A percentile compares a stretch with the other conserved stretches of the same genome.
Conservation (phyloP, 2,329 filamentous ascomycete genomes). For the Onygena corvina region DNA sequence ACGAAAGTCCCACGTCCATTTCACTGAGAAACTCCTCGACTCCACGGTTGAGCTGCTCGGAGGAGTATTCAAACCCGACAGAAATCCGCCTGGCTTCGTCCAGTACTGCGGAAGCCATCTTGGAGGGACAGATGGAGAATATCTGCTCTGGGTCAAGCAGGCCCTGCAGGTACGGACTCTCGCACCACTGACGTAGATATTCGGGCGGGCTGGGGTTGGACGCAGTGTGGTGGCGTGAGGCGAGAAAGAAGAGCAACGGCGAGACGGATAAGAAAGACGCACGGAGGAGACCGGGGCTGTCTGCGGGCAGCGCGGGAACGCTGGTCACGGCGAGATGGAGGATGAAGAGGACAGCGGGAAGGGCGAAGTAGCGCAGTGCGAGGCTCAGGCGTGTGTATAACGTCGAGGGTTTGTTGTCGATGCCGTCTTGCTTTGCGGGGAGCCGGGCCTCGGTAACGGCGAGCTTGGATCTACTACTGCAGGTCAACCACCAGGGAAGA, state of each 20-base stretch:
- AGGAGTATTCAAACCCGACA: constrained; percentile 71
- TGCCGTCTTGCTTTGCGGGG: constrained; percentile 1
- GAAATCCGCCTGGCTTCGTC: constrained; percentile 70
- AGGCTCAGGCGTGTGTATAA: background rate
- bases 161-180: constrained; percentile 1
- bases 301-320: background rate
- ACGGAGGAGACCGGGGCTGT: background rate
- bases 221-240: background rate
- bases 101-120: constrained; percentile 28
- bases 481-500: background rate
- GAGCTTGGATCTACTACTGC: background rate
- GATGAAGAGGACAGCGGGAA: background rate
- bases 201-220: background rate
- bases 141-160: constrained; percentile 4
- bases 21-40: constrained; percentile 77
- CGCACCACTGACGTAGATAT: constrained; percentile 8
- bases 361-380: background rate
- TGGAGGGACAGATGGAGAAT: constrained; percentile 2
- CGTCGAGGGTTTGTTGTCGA: background rate
- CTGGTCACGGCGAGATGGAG: background rate
- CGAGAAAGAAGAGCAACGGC: background rate
- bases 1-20: constrained; percentile 77
- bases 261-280: background rate
- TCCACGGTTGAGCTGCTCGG: constrained; percentile 64
- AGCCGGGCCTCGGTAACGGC: background rate